Base-by-base conservation (phyloP, 1,284 basidiomycete species). In the Ceratobasidium theobromae region DNA sequence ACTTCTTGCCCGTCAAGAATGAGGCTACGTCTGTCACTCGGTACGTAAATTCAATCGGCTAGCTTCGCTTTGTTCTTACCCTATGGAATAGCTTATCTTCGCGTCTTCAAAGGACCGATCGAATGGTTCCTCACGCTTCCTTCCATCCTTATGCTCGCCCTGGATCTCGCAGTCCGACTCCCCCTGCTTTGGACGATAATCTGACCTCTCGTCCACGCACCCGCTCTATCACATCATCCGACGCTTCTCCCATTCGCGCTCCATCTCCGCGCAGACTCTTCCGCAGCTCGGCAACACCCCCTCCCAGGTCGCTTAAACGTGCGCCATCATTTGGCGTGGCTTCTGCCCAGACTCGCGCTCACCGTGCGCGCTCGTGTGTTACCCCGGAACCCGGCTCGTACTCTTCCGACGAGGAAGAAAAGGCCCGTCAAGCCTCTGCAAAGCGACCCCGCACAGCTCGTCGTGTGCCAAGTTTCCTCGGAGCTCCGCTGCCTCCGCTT, bases 401-500 rank as follows among this genome's bases (percentile, higher is more conserved):
- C 18, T 87, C 87, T 18, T 88, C 86, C 25, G 88, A 91, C 70
- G 88, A 91, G 70, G 88, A 91, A 73, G 88, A 91, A 76, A 86
- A 84, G 73, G 72, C 81, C 45, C 81, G 86, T 45, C 80, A 78
- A 64, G 79, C 79, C 70, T 79, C 79, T 49, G 84, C 80, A 46
- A 90, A 90, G 79, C 87, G 87, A 74, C 76, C 81, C 60, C 81
- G 84, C 67, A 82, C 79, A 28, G 32, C 46, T 45, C 54, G 49
- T 28, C 54, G 68, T 18, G 57, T 53, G 25, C 65, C 64, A 6
- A 64, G 57, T 16, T 67, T 62, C 51, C 43, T 69, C 28, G 65
- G 68, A 33, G 54, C 54, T 33, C 65, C 66, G 45, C 35, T 69
- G 46, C 52, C 62, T 5, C 18, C 48, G 8, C 57, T 60, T 38